Conservation (phyloP, 2,329 filamentous ascomycete species). For the Epichloe amarillans region DNA sequence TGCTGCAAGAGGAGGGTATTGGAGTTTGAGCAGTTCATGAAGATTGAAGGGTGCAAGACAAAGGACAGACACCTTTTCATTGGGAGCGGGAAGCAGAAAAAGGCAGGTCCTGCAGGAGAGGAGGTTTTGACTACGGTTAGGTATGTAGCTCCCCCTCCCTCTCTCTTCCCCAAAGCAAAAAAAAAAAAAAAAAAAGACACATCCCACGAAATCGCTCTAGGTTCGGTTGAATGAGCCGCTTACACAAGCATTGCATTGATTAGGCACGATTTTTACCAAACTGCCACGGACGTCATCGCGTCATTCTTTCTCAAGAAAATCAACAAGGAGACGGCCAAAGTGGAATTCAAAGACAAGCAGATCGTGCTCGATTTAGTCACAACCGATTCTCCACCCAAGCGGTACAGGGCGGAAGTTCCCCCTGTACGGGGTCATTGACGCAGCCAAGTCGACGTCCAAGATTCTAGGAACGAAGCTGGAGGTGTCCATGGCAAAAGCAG, state of each 20-base stretch:
- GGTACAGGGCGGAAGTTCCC: constrained; percentile 62
- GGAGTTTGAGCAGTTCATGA: constrained; percentile 97
- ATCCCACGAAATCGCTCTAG: neutral
- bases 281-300: constrained; percentile 67
- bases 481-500: constrained; percentile 56
- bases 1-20: constrained; percentile 93
- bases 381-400: constrained; percentile 61
- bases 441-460: constrained; percentile 62
- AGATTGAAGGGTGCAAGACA: constrained; percentile 79
- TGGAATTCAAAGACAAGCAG: constrained; percentile 51
- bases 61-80: constrained; percentile 77
- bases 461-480: constrained; percentile 85
- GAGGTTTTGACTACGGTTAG: constrained; percentile 68
- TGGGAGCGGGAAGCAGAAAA: constrained; percentile 56
- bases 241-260: neutral
- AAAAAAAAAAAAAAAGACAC: neutral
- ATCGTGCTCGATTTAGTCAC: constrained; percentile 77
- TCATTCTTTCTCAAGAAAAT: constrained; percentile 97
- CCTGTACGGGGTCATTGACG: constrained; percentile 65
- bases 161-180: neutral
- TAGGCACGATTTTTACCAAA: constrained; percentile 86
- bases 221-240: neutral
- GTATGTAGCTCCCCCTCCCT: constrained; percentile 27
- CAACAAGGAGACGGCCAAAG: constrained; percentile 61
- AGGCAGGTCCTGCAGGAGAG: constrained; percentile 38